These are phyloP conservation scores for Angomonas deanei DNA, from an alignment of 208 protist genomes.

Conservation along the genomic window DNA sequence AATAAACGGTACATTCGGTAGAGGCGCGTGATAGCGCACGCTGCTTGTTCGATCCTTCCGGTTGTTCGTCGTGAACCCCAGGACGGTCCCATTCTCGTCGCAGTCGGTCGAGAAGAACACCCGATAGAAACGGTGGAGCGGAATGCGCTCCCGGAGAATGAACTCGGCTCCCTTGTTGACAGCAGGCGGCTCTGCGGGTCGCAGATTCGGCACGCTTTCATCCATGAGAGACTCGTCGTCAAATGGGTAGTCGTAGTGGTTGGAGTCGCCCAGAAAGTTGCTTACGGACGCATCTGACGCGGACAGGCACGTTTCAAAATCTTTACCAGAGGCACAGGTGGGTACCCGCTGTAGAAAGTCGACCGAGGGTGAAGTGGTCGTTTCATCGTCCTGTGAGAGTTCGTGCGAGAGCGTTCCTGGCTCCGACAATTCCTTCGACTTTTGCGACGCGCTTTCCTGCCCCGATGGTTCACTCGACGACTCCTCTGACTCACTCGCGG, in stretches of 20 bases:
- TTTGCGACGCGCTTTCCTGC: too few species aligned
- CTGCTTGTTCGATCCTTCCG: constrained; percentile 15
- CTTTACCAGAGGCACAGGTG: constrained; percentile 8
- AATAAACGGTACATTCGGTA: constrained; percentile 43
- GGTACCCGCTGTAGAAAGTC: constrained; percentile 2
- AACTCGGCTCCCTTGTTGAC: neutral
- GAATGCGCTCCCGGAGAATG: constrained; percentile 4
- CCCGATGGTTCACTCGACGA: too few species aligned
- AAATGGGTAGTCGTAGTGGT: neutral
- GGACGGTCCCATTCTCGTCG: constrained; percentile 1
- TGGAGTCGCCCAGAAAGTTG: neutral
- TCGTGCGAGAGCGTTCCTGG: too few species aligned
- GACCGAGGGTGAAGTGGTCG: constrained; percentile 2
- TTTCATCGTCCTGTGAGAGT: neutral
- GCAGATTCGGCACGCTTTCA: neutral
- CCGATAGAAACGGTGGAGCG: constrained; percentile 37
- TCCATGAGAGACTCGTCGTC: neutral
- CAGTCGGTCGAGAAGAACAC: constrained; percentile 45
- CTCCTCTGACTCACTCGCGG: neutral
- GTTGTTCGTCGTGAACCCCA: neutral
- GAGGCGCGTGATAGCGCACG: constrained; percentile 40
- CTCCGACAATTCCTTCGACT: too few species aligned
- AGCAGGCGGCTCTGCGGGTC: neutral
- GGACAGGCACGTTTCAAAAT: constrained; percentile 37
- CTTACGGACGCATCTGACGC: neutral